Conservation (phyloP, 2,329 filamentous ascomycete genomes). For the Colletotrichum sp. region DNA sequence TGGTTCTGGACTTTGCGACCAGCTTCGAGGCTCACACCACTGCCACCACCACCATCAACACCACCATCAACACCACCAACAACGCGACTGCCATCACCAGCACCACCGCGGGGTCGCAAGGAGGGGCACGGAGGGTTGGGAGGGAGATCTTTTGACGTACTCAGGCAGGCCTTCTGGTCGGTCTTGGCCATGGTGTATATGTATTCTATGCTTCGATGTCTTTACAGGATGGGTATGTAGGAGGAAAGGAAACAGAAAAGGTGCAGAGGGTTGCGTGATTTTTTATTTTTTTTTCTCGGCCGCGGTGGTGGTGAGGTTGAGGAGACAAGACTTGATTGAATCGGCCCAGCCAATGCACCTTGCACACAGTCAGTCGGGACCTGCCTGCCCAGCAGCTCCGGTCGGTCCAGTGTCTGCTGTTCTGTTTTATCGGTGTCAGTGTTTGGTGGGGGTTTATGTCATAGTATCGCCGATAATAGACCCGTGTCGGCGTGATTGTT, state of each 20-base stretch:
- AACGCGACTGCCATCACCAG: background rate
- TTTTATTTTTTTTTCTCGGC: constrained; percentile 22
- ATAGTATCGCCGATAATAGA: constrained; percentile 19
- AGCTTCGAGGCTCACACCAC: background rate
- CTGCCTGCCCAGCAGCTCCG: background rate
- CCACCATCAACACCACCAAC: background rate
- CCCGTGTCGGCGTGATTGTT: background rate
- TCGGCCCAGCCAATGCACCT: constrained; percentile 17
- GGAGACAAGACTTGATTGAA: constrained; percentile 17
- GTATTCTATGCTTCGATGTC: constrained; percentile 1
- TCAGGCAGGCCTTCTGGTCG: constrained; percentile 66
- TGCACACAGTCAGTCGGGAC: background rate
- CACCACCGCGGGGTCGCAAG: constrained; percentile 15
- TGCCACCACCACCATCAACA: background rate
- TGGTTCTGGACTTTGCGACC: background rate
- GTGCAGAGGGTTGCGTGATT: constrained; percentile 33
- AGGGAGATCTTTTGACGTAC: constrained; percentile 50
- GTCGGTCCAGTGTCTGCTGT: background rate
- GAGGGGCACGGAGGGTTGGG: constrained; percentile 29
- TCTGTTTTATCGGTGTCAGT: constrained; percentile 15
- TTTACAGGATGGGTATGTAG: background rate
- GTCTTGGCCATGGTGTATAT: constrained; percentile 53
- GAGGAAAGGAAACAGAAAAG: background rate
- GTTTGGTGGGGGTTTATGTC: constrained; percentile 20
- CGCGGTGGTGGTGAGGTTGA: constrained; percentile 27